Evolutionary conservation across 352 stramenopile genomes (phyloP), one percentile per base, ranked within the genome.

Genomic region (Globisporangium paroecandrum): DNA sequence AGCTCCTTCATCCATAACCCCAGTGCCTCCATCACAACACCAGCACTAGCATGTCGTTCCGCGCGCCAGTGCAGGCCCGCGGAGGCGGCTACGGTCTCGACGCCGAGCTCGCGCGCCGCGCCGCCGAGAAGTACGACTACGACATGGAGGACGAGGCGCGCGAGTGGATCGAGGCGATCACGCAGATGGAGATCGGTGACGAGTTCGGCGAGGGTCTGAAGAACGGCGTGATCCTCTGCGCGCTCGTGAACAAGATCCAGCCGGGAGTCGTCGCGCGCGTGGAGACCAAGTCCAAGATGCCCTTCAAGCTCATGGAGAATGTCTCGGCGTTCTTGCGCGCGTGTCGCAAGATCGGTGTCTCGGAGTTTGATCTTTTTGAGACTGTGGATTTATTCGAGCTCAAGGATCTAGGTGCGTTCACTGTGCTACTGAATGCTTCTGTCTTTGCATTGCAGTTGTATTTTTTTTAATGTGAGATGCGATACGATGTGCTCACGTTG

Each of bases 271-370:
- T 96, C 22, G 73, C 71, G 64, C 84, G 87, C 68, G 78, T 96
- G 38, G 85, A 95, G 72, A 90, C 73, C 58, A 87, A 93, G 67
- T 97, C 89, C 20, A 91, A 81, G 64, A 92, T 97, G 84, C 84
- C 89, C 15, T 98, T 98, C 78, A 97, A 97, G 81, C 85, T 95
- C 62, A 97, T 97, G 90, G 91, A 97, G 70, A 97, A 97, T 67
- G 88, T 97, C 46, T 90, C 86, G 57, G 73, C 75, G 24, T 97
- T 97, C 68, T 66, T 97, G 65, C 83, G 85, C 65, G 90, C 82
- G 15, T 96, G 89, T 62, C 86, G 89, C 58, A 73, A 75, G 34
- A 89, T 97, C 62, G 90, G 90, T 55, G 87, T 97, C n/a, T 82
- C 81, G 69, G 91, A 97, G 77, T 93, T 90, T 70, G 89, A 97